Evolutionary conservation across 140 eudicot genomes (phyloP).

Genomic region (Stevia rebaudiana): DNA sequence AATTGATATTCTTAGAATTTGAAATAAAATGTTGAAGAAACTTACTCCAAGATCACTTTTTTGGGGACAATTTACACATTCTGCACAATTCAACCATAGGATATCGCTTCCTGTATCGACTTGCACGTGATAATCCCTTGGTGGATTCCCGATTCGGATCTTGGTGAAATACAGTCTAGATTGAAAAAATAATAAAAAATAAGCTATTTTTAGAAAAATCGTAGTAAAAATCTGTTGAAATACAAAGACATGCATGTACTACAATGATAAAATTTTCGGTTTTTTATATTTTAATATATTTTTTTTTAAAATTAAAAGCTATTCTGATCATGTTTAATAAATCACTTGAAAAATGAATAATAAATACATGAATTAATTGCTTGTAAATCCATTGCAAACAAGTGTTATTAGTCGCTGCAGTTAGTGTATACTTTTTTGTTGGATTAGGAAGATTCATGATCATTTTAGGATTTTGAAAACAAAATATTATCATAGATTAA

Average conservation of each 20-base stretch:
- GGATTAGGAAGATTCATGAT: too few species aligned
- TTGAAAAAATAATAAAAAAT: conserved; percentile 11
- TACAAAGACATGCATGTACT: neutral
- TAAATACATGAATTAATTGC: too few species aligned
- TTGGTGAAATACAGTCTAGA: conserved; percentile 74
- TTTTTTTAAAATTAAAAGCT: neutral
- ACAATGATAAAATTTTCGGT: neutral
- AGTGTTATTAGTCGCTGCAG: too few species aligned
- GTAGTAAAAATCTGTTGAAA: neutral
- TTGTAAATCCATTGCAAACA: too few species aligned
- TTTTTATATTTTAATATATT: neutral
- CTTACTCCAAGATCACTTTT: conserved; percentile 77
- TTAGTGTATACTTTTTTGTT: too few species aligned
- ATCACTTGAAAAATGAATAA: neutral
- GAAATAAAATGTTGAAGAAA: conserved; percentile 11
- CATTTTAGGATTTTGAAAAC: too few species aligned
- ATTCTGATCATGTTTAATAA: neutral
- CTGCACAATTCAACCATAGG: conserved; percentile 80
- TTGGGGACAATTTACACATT: conserved; percentile 63
- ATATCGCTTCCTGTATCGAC: conserved; percentile 93
- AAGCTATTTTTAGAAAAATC: neutral
- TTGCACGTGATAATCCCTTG: conserved; percentile 69
- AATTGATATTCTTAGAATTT: neutral
- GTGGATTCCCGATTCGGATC: conserved; percentile 68
- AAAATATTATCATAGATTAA: too few species aligned